Percentiles rank a stretch among this genome's conserved stretches.
Conservation (phyloP, 306 rosid species). For the Cercis canadensis region DNA sequence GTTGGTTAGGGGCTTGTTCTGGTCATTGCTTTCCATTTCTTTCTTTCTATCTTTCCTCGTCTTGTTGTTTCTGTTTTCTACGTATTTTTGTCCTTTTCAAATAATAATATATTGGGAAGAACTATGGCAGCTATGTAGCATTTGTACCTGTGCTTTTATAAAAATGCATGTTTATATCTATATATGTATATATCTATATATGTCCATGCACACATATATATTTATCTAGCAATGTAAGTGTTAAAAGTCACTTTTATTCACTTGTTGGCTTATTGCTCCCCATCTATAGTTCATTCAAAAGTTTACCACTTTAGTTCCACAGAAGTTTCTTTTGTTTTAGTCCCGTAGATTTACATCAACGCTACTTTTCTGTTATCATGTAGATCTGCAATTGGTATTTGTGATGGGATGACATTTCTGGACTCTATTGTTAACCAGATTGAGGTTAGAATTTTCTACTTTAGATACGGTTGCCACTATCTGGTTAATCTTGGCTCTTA, state of each 20-base stretch:
- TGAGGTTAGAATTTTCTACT: constrained; percentile 51
- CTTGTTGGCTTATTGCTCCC: constrained; percentile 3
- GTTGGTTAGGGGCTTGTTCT: neutral
- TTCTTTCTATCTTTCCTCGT: neutral
- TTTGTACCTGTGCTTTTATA: too few species aligned
- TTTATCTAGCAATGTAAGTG: too few species aligned
- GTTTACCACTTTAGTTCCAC: neutral
- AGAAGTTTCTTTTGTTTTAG: neutral
- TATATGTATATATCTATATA: too few species aligned
- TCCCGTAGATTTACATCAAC: neutral
- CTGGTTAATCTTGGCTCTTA: constrained; percentile 21
- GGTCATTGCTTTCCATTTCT: neutral
- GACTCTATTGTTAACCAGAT: constrained; percentile 68
- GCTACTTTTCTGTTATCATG: constrained; percentile 30
- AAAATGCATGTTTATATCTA: too few species aligned
- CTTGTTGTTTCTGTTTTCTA: constrained; percentile 10
- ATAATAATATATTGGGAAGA: too few species aligned
- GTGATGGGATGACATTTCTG: constrained; percentile 58
- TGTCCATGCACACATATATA: too few species aligned
- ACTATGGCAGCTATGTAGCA: too few species aligned
- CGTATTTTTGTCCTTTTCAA: neutral
- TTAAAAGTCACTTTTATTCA: neutral
- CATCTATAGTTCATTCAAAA: constrained; percentile 11
- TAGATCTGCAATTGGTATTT: constrained; percentile 56
- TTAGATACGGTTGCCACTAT: neutral